phyloP scores from a whole-genome alignment of 2,329 filamentous ascomycete genomes.

The Lachnellula suecica region DNA sequence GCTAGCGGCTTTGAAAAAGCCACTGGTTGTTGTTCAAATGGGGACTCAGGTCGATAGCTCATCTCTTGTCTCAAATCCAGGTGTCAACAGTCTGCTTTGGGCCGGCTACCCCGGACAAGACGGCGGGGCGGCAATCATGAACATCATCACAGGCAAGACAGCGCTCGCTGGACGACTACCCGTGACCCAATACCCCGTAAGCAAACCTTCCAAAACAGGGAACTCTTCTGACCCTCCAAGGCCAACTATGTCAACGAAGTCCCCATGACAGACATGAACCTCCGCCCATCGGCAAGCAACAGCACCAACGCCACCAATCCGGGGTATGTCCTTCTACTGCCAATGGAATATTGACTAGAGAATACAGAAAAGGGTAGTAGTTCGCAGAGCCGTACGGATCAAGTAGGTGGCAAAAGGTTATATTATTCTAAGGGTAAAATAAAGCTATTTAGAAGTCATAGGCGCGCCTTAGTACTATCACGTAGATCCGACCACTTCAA shows the following conservation, averaged over 20 bases:
- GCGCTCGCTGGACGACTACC: constrained; percentile 54
- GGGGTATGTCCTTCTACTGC: too few species aligned
- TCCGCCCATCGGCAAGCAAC: constrained; percentile 39
- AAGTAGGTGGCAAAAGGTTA: too few species aligned
- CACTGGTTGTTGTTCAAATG: constrained; percentile 51
- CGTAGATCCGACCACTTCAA: too few species aligned
- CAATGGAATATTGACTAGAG: too few species aligned
- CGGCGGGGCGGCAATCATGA: constrained; percentile 53
- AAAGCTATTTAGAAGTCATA: too few species aligned
- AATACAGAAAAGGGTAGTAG: too few species aligned
- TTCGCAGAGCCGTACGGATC: too few species aligned
- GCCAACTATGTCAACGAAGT: constrained; percentile 48
- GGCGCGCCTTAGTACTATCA: too few species aligned
- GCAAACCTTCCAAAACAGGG: too few species aligned
- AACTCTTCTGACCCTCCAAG: too few species aligned
- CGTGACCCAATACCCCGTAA: constrained; percentile 56
- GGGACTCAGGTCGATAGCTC: constrained; percentile 52
- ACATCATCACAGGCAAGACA: constrained; percentile 49
- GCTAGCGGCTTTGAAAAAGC: constrained; percentile 45
- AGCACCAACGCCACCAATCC: constrained; percentile 40
- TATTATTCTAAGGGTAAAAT: too few species aligned
- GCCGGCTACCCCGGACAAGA: constrained; percentile 59
- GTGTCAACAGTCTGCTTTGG: constrained; percentile 55
- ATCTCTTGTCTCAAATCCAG: constrained; percentile 44
- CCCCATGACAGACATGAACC: constrained; percentile 54